Percentiles rank a stretch among this genome's conserved stretches.
These are phyloP conservation scores for Evansstolkia leycettana DNA, from an alignment of 495 filamentous ascomycete species.

Conservation along the genomic window DNA sequence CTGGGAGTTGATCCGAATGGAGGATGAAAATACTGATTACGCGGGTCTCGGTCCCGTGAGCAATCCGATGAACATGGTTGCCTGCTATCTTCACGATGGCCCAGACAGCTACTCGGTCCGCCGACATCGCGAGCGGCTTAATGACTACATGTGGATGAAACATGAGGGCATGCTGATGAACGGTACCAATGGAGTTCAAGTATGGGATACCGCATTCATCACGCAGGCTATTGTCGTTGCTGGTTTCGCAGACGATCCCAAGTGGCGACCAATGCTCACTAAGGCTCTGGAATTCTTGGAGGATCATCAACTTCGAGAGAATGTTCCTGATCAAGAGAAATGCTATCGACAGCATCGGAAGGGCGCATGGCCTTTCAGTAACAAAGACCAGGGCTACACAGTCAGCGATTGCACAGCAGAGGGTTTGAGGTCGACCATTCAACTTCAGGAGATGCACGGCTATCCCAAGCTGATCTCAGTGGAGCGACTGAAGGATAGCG, in stretches of 20 bases:
- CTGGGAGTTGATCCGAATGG: slow-evolving; percentile 67
- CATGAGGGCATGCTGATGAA: slow-evolving; percentile 87
- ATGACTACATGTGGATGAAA: slow-evolving; percentile 89
- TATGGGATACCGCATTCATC: slow-evolving; percentile 87
- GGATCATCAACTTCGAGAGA: slow-evolving; percentile 79
- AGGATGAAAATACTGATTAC: slow-evolving; percentile 86
- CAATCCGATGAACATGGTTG: slow-evolving; percentile 73
- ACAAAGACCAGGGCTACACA: slow-evolving; percentile 80
- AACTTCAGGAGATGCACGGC: slow-evolving; percentile 66
- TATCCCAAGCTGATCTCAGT: slow-evolving; percentile 66
- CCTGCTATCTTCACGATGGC: slow-evolving; percentile 74
- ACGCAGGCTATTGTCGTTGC: slow-evolving; percentile 73
- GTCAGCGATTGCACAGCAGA: slow-evolving; percentile 92
- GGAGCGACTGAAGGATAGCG: slow-evolving; percentile 67
- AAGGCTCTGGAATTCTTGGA: slow-evolving; percentile 82
- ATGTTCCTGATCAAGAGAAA: slow-evolving; percentile 61
- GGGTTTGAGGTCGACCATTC: slow-evolving; percentile 73
- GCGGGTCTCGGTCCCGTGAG: slow-evolving; percentile 83
- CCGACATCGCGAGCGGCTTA: slow-evolving; percentile 64
- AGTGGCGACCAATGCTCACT: slow-evolving; percentile 71
- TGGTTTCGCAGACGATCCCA: slow-evolving; percentile 62
- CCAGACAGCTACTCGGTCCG: slow-evolving; percentile 62
- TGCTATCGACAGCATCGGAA: slow-evolving; percentile 90
- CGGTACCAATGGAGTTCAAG: slow-evolving; percentile 93
- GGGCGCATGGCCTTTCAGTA: slow-evolving; percentile 94